phyloP scores from a whole-genome alignment of 202 grass and related monocot species.

The Schoenoplectus tabernaemontani region DNA sequence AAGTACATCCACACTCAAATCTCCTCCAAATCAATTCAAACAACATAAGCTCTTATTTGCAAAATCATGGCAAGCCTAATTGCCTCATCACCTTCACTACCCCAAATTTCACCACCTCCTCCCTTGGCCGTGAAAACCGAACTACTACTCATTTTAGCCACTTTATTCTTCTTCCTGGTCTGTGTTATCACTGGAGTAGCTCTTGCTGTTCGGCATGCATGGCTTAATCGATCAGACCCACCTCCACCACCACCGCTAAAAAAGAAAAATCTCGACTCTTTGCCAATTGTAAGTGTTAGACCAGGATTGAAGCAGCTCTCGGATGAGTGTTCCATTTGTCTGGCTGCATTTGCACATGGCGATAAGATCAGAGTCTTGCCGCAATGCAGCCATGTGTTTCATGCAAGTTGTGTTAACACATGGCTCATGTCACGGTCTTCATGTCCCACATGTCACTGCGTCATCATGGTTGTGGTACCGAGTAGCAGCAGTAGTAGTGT shows the following conservation, averaged over 20 bases:
- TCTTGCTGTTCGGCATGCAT: constrained; percentile 39
- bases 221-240: constrained; percentile 45
- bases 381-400: constrained; percentile 56
- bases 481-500: not conserved
- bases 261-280: constrained; percentile 34
- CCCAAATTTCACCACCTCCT: constrained; percentile 4
- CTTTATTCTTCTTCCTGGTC: constrained; percentile 50
- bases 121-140: constrained; percentile 29
- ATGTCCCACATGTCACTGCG: constrained; percentile 54
- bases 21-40: not conserved
- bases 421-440: constrained; percentile 52
- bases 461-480: constrained; percentile 21
- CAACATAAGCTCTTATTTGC: not conserved
- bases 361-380: constrained; percentile 56
- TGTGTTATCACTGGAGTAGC: constrained; percentile 48
- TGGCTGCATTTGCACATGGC: constrained; percentile 38
- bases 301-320: not conserved
- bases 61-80: constrained; percentile 2
- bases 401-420: constrained; percentile 51
- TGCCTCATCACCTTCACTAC: constrained; percentile 20
- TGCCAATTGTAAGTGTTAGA: constrained; percentile 41
- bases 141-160: constrained; percentile 44
- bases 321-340: constrained; percentile 57
- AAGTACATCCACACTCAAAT: not conserved
- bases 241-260: constrained; percentile 12